A percentile compares a stretch with the other conserved stretches of the same genome.
Conservation (phyloP, 1,139 yeast species). For the Geotrichum restrictum region DNA sequence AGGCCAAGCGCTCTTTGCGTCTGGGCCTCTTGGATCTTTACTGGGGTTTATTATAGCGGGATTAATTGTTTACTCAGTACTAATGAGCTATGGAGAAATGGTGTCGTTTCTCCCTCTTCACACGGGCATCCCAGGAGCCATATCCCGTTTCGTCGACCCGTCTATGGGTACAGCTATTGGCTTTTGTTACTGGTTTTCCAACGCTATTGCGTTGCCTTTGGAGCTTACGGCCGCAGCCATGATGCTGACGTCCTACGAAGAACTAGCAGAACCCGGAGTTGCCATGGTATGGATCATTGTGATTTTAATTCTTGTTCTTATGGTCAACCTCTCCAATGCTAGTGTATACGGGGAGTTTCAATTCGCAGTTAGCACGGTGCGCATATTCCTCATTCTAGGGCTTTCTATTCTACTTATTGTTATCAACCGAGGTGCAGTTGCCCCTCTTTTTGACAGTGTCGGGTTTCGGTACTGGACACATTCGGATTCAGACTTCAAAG, state of each 20-base stretch:
- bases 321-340: constrained; percentile 62
- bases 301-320: constrained; percentile 50
- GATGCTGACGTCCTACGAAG: constrained; percentile 62
- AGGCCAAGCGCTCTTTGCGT: constrained; percentile 72
- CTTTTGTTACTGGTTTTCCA: constrained; percentile 70
- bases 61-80: constrained; percentile 60
- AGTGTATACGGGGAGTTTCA: constrained; percentile 74
- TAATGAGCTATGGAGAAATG: constrained; percentile 80
- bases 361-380: constrained; percentile 57
- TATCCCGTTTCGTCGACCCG: constrained; percentile 77
- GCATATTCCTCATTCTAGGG: constrained; percentile 52
- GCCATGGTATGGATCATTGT: constrained; percentile 71
- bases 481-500: constrained; percentile 48
- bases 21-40: constrained; percentile 80
- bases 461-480: constrained; percentile 69
- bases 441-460: constrained; percentile 38
- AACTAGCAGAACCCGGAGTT: constrained; percentile 50
- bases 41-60: constrained; percentile 70
- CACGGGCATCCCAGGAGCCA: constrained; percentile 58
- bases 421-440: constrained; percentile 52
- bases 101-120: constrained; percentile 77
- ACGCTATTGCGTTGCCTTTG: constrained; percentile 69
- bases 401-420: constrained; percentile 64
- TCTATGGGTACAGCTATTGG: constrained; percentile 84
- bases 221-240: constrained; percentile 78